A percentile compares a stretch with the other conserved stretches of the same genome.
These are phyloP conservation scores for Rosellinia necatrix DNA, from an alignment of 2,329 filamentous ascomycete genomes.

Conservation along the genomic window DNA sequence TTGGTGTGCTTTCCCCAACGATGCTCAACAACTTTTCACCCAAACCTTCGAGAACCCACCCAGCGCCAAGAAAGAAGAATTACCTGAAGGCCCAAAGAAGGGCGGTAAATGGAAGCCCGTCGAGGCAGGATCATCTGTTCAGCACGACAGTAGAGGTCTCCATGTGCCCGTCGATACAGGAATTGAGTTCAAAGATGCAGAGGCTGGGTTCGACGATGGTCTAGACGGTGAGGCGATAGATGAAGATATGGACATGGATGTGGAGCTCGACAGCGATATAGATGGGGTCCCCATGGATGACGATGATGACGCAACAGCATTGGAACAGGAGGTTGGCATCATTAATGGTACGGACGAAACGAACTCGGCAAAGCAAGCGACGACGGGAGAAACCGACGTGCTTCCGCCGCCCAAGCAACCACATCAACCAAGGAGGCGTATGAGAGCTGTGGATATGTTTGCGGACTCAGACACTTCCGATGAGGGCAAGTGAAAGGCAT, in stretches of 20 bases:
- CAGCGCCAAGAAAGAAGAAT: conserved; percentile 47
- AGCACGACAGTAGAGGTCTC: conserved; percentile 33
- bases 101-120: conserved; percentile 56
- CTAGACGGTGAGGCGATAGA: conserved; percentile 53
- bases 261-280: conserved; percentile 54
- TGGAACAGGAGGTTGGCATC: conserved; percentile 37
- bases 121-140: conserved; percentile 45
- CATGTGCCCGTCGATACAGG: conserved; percentile 31
- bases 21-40: conserved; percentile 73
- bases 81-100: conserved; percentile 43
- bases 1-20: conserved; percentile 74
- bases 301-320: conserved; percentile 45
- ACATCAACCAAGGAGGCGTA: conserved; percentile 59
- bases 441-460: conserved; percentile 86
- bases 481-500: conserved; percentile 33
- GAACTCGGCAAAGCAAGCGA: conserved; percentile 32
- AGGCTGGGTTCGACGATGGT: conserved; percentile 45
- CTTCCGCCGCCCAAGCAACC: conserved; percentile 31
- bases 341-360: conserved; percentile 28
- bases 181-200: conserved; percentile 43
- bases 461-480: conserved; percentile 69
- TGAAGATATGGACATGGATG: conserved; percentile 53
- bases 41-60: conserved; percentile 74
- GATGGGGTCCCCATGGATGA: conserved; percentile 50
- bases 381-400: conserved; percentile 33